Percentiles rank a stretch among this genome's conserved stretches.
These are phyloP conservation scores for Cerrena zonata DNA, from an alignment of 1,284 basidiomycete species.

Conservation along the genomic window DNA sequence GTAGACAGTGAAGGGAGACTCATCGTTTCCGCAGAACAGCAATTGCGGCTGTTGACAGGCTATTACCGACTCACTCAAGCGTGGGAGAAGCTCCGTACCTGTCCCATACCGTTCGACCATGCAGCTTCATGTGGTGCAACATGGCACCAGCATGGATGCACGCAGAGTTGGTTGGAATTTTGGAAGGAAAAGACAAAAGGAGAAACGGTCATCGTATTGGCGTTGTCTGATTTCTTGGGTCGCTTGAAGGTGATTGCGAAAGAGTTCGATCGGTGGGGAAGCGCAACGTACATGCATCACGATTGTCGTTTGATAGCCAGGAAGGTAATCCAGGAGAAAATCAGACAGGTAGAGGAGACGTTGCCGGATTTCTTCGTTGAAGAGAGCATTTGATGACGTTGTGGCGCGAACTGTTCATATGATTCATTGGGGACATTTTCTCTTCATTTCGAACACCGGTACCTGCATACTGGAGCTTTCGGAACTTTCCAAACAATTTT, in stretches of 20 bases:
- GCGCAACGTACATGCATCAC: constrained; percentile 66
- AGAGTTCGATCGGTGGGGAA: constrained; percentile 63
- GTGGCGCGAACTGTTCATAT: too few species aligned
- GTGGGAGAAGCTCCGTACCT: constrained; percentile 56
- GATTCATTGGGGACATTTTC: background rate
- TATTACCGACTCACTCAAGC: constrained; percentile 56
- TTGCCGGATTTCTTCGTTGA: constrained; percentile 55
- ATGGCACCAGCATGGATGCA: constrained; percentile 65
- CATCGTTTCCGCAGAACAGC: constrained; percentile 48
- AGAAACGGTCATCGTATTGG: constrained; percentile 50
- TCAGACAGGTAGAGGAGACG: constrained; percentile 49
- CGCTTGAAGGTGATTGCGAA: constrained; percentile 51
- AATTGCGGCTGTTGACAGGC: constrained; percentile 56
- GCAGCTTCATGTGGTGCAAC: constrained; percentile 52
- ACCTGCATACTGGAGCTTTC: background rate
- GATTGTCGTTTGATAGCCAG: constrained; percentile 57
- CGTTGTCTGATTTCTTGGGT: constrained; percentile 58
- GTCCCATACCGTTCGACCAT: constrained; percentile 55
- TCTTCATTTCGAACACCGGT: background rate
- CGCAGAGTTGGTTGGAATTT: constrained; percentile 48
- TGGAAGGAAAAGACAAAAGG: constrained; percentile 51
- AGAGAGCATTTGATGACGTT: constrained; percentile 3
- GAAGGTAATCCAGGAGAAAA: constrained; percentile 45
- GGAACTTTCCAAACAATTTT: background rate
- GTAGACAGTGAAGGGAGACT: constrained; percentile 38